Evolutionary conservation across 2,329 filamentous ascomycete genomes (phyloP), one percentile per base, ranked within the genome.

Genomic region (Harringtonia aguacate): DNA sequence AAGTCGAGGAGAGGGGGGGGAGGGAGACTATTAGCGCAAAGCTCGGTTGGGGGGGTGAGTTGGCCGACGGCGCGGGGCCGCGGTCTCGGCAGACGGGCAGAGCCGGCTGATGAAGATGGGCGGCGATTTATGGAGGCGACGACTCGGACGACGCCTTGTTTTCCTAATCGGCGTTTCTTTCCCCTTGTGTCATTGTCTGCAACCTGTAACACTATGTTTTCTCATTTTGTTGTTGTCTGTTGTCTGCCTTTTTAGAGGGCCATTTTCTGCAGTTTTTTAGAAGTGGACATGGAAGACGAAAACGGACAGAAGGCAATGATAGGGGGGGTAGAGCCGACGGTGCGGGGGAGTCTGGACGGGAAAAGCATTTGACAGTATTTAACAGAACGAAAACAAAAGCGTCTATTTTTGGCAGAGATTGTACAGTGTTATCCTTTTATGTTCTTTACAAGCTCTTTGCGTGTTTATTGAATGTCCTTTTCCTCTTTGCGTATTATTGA

Each of bases 321-420:
- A 42, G 15, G 33, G n/a, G n/a, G 17, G 24, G 15, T 22, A 27
- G n/a, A 18, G 24, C 18, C 29, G n/a, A n/a, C n/a, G n/a, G n/a
- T n/a, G n/a, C n/a, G 15, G 39, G 20, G 30, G 18, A 29, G 27
- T n/a, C 17, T 31, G 24, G 9, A 31, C 38, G 27, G 31, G 18
- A 33, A 41, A 28, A 38, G 33, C 36, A 44, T 39, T 33, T 44
- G 28, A 21, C 18, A 24, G 36, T 27, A 39, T 30, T 31, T 44
- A 39, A 45, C 24, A 40, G 43, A 45, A 45, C 37, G 28, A 18
- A 27, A 42, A 27, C 31, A 39, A 36, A 44, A 44, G 36, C 36
- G 42, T 20, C 24, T 31, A 34, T 41, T 36, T 28, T 35, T 33
- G n/a, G n/a, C n/a, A n/a, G n/a, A n/a, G n/a, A n/a, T n/a, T 6